Conservation (phyloP, 1,139 yeast genomes). For the Kodamaea sp. region DNA sequence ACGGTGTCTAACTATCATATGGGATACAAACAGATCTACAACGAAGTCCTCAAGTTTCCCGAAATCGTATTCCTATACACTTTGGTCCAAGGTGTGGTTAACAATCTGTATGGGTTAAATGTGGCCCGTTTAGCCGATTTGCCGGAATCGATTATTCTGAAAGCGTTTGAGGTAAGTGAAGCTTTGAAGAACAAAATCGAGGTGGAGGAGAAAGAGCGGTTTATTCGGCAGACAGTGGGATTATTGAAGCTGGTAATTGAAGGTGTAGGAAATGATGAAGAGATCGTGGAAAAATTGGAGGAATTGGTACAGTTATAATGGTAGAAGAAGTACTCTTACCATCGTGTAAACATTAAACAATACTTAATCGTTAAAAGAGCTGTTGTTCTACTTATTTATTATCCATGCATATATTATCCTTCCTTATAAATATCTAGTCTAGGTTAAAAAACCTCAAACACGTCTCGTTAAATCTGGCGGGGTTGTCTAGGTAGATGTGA, state of each 20-base stretch:
- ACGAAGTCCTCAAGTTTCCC: slow-evolving; percentile 34
- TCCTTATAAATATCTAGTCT: neutral
- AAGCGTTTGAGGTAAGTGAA: slow-evolving; percentile 52
- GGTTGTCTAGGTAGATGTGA: slow-evolving; percentile 44
- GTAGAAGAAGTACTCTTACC: too few relatives aligned
- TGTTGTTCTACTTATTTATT: too few relatives aligned
- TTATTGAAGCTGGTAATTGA: slow-evolving; percentile 2
- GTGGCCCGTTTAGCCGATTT: slow-evolving; percentile 75
- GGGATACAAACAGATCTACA: slow-evolving; percentile 60
- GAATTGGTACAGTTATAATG: too few relatives aligned
- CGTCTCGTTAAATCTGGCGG: slow-evolving; percentile 30
- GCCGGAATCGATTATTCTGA: slow-evolving; percentile 47
- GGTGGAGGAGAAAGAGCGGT: slow-evolving; percentile 10
- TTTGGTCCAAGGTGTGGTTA: slow-evolving; percentile 58
- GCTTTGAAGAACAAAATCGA: slow-evolving; percentile 37
- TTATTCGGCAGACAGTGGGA: slow-evolving; percentile 2
- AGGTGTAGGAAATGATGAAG: neutral
- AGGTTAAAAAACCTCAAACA: slow-evolving; percentile 29
- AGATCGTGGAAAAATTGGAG: slow-evolving; percentile 4
- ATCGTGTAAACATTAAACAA: too few relatives aligned
- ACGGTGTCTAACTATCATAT: slow-evolving; percentile 66
- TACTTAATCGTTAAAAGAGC: neutral
- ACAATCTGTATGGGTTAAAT: slow-evolving; percentile 73
- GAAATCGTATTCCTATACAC: slow-evolving; percentile 62
- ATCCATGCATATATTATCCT: too few relatives aligned